These are phyloP conservation scores for Phytophthora sojae DNA, from an alignment of 352 stramenopile genomes.

Conservation along the genomic window DNA sequence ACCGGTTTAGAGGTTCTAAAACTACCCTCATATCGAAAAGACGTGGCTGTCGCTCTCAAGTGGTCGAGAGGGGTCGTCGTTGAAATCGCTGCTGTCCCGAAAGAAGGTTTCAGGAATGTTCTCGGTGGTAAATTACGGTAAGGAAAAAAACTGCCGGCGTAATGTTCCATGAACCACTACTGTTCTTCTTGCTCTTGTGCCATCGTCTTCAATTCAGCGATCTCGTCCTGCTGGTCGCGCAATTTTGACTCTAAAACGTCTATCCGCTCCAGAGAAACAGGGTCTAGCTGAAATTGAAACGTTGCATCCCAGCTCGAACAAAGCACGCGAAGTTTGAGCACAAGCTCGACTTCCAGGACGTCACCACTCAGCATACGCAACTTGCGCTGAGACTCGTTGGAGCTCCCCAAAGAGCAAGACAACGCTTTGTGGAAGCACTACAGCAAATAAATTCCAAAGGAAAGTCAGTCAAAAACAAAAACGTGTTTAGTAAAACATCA, in stretches of 20 bases:
- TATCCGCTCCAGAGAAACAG: not conserved
- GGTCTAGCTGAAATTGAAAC: not conserved
- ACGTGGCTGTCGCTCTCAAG: no score
- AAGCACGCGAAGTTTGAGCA: not conserved
- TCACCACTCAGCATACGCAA: not conserved
- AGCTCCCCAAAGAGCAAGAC: not conserved
- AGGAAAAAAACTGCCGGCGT: no score
- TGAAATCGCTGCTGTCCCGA: no score
- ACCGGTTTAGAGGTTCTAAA: no score
- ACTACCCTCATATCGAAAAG: no score
- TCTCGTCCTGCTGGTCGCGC: not conserved
- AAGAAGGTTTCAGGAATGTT: no score
- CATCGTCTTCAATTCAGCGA: no score
- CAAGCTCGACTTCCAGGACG: not conserved
- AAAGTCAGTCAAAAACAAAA: no score
- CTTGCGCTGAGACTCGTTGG: not conserved
- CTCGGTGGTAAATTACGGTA: no score
- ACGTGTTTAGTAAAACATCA: no score
- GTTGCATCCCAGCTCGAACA: not conserved
- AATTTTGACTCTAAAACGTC: not conserved
- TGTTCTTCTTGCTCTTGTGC: not conserved
- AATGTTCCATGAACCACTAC: no score
- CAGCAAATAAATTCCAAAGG: not conserved
- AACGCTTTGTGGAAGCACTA: not conserved
- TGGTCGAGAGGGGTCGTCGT: no score